Base-by-base conservation (phyloP, 78 protist species). In the Diacronema lutheri region DNA sequence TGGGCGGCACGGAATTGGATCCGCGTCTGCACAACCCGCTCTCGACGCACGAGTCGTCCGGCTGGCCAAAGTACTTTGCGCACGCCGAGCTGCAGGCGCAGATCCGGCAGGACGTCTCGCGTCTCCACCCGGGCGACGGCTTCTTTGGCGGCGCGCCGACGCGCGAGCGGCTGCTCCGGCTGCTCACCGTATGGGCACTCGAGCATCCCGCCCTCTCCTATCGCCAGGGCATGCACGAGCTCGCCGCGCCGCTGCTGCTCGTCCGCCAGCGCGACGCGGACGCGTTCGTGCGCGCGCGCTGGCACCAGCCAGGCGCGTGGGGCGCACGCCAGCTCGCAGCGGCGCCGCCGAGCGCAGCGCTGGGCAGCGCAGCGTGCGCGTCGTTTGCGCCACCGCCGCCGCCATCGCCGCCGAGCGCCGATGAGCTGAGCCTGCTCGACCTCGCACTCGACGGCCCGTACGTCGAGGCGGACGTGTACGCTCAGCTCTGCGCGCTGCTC, bases 141-240 rank as follows among this genome's bases (percentile, higher is more conserved):
- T 90, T 90, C 73, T 92, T 92, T 71, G 90, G 84, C 74, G 31
- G 56, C 31, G 26, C 41, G 33, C 33, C 74, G 38, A 68, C 50
- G 68, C 81, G 61, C 37, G 35, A 61, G 68, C 72, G 33, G 31
- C 55, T 89, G 88, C 44, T 37, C 35, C 61, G 86, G 20, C 62
- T 92, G 33, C 80, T 92, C 35, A 89, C 89, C 76, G 44, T 92
- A 23, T 82, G 90, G 58, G 71, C 90, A 41, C 86, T 57, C 31
- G 64, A 86, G 61, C 72, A 86, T 74, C 81, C 88, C 19, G 19
- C 40, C 13, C 37, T 89, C 11, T 81, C 89, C 35, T 92, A 92
- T 38, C 79, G 92, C 50, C 95, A 92, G 61, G 95, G 95, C 29
- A 92, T 92, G 95, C 92, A 92, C 83, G 95, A 92, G 61, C 72